phyloP scores from a whole-genome alignment of 2,329 filamentous ascomycete genomes.

The Colletotrichum ledebouriae region DNA sequence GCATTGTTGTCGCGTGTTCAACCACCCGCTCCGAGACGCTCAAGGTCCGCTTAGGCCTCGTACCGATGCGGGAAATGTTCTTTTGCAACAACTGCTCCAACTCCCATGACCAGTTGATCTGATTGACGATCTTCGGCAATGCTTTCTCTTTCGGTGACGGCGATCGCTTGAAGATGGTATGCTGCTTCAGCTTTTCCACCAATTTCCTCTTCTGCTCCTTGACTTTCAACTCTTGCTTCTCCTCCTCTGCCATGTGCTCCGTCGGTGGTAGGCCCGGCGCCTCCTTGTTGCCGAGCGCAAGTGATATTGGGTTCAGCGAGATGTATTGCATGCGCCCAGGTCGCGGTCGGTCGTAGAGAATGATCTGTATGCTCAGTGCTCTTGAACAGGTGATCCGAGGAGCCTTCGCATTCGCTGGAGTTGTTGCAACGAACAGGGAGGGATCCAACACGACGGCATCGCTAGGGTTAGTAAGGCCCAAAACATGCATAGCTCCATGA shows the following conservation, averaged over 20 bases:
- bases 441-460: constrained; percentile 70
- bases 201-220: constrained; percentile 75
- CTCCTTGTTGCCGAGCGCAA: constrained; percentile 84
- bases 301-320: constrained; percentile 87
- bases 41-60: constrained; percentile 83
- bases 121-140: constrained; percentile 85
- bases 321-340: constrained; percentile 96
- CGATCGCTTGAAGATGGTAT: constrained; percentile 83
- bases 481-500: constrained; percentile 83
- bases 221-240: constrained; percentile 69
- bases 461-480: constrained; percentile 83
- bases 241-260: constrained; percentile 78
- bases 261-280: constrained; percentile 48
- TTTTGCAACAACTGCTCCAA: constrained; percentile 87
- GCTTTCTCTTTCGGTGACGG: constrained; percentile 87
- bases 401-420: constrained; percentile 63
- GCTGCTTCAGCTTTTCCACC: constrained; percentile 87
- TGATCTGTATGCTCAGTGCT: constrained; percentile 83
- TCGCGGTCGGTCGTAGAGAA: constrained; percentile 88
- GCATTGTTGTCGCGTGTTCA: constrained; percentile 89
- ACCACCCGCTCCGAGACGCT: constrained; percentile 96
- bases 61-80: constrained; percentile 88
- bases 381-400: constrained; percentile 81
- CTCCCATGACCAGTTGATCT: constrained; percentile 97
- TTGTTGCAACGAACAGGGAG: constrained; percentile 76